These are phyloP conservation scores for Macroventuria anomochaeta DNA, from an alignment of 2,329 filamentous ascomycete species.

Conservation along the genomic window DNA sequence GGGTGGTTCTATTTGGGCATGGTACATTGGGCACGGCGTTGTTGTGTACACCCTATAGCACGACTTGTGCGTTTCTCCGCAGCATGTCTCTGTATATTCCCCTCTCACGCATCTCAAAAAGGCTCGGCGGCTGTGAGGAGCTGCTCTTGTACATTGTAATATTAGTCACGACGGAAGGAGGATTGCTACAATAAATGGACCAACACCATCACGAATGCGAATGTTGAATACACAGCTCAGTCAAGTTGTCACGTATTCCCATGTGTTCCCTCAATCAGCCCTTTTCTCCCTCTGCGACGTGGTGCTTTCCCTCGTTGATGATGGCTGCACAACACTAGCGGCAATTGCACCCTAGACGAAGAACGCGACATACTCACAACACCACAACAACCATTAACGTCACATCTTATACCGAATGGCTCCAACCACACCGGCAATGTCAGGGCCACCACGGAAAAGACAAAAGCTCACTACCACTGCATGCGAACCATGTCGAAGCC, in stretches of 20 bases:
- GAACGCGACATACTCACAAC: conserved; percentile 3
- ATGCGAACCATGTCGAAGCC: conserved; percentile 16
- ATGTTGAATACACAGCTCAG: conserved; percentile 1
- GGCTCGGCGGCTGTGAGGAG: conserved; percentile 1
- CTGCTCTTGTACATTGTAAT: conserved; percentile 18
- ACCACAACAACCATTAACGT: background rate
- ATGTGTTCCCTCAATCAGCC: no score
- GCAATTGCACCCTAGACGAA: background rate
- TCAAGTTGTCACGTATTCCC: no score
- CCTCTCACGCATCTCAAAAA: conserved; percentile 20
- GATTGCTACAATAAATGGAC: conserved; percentile 12
- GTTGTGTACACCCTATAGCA: conserved; percentile 9
- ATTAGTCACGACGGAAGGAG: conserved; percentile 12
- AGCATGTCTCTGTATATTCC: conserved; percentile 18
- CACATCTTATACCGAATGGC: background rate
- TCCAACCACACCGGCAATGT: background rate
- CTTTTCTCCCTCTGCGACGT: conserved; percentile 1
- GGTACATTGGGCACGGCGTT: conserved; percentile 21
- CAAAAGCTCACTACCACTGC: conserved; percentile 15
- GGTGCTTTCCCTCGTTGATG: background rate
- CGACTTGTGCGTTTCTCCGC: background rate
- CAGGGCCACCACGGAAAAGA: conserved; percentile 1
- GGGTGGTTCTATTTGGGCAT: conserved; percentile 13
- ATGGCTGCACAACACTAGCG: conserved; percentile 4
- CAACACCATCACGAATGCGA: conserved; percentile 11